phyloP scores from a whole-genome alignment of 352 stramenopile genomes.

The Phytophthora crassamura region DNA sequence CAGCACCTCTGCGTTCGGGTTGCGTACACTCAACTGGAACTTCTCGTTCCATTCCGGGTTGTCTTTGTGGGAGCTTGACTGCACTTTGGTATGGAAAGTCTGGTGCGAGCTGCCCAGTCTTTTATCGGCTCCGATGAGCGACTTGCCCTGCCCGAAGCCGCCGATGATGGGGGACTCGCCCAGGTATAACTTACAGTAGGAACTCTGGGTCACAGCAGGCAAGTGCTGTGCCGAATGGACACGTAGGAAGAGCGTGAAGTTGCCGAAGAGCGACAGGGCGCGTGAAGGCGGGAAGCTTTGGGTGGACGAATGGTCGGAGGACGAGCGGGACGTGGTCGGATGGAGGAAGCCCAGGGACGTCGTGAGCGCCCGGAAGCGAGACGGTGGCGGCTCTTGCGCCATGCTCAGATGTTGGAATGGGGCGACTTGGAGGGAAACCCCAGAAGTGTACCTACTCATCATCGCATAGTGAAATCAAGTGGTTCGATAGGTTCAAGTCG shows the following conservation, averaged over 20 bases:
- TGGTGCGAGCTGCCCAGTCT: constrained; percentile 37
- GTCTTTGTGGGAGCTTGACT: constrained; percentile 32
- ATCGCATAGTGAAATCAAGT: constrained; percentile 15
- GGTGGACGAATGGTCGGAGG: constrained; percentile 13
- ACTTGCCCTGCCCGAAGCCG: constrained; percentile 37
- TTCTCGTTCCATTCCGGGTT: constrained; percentile 82
- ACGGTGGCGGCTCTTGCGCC: constrained; percentile 8
- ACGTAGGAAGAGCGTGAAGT: constrained; percentile 69
- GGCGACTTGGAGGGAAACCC: not conserved
- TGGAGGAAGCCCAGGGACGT: constrained; percentile 28
- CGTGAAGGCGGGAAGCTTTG: not conserved
- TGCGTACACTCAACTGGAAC: constrained; percentile 63
- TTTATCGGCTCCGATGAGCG: constrained; percentile 16
- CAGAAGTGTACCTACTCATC: constrained; percentile 1
- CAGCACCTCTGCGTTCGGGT: constrained; percentile 58
- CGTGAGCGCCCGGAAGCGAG: constrained; percentile 35
- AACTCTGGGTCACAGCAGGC: constrained; percentile 44
- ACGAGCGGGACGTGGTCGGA: constrained; percentile 6
- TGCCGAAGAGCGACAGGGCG: constrained; percentile 16
- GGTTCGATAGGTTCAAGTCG: constrained; percentile 8
- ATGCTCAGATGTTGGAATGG: constrained; percentile 20
- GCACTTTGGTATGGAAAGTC: constrained; percentile 69
- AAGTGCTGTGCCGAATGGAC: constrained; percentile 71
- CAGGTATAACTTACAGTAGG: constrained; percentile 81
- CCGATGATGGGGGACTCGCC: constrained; percentile 57